phyloP scores from a whole-genome alignment of 1,284 basidiomycete species.

The Stygiomarasmius scandens region DNA sequence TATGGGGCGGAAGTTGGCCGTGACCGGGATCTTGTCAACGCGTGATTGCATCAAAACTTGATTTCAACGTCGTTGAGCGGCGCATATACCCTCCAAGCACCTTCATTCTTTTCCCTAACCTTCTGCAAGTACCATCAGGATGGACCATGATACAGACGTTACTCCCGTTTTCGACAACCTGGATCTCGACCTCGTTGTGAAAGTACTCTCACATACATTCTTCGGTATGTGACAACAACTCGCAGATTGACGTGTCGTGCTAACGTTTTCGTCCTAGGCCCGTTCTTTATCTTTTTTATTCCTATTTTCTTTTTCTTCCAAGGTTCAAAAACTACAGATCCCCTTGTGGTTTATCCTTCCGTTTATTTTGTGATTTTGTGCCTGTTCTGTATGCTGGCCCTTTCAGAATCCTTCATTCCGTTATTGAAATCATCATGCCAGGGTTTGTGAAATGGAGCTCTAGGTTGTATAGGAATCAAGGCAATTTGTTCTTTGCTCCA shows the following conservation, averaged over 20 bases:
- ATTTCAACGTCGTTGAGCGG: background rate
- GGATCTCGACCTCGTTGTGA: conserved; percentile 75
- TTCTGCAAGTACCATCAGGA: conserved; percentile 26
- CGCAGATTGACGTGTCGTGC: background rate
- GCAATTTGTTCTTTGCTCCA: conserved; percentile 61
- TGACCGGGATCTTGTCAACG: too few species aligned
- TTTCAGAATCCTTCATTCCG: background rate
- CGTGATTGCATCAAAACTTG: background rate
- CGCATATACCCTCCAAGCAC: background rate
- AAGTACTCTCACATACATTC: conserved; percentile 73
- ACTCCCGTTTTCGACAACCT: conserved; percentile 62
- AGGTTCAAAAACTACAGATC: conserved; percentile 53
- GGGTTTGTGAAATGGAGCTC: conserved; percentile 74
- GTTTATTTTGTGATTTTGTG: conserved; percentile 60
- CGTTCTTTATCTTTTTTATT: conserved; percentile 79
- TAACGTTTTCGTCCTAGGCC: conserved; percentile 50
- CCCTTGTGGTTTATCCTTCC: conserved; percentile 51
- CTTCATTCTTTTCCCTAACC: conserved; percentile 12
- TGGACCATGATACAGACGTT: conserved; percentile 25
- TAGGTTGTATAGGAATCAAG: conserved; percentile 72
- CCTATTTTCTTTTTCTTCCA: conserved; percentile 78
- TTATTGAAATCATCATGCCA: conserved; percentile 29
- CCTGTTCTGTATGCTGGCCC: conserved; percentile 60
- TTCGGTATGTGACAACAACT: conserved; percentile 59
- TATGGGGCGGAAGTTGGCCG: too few species aligned